Conservation (phyloP, 2,329 filamentous ascomycete genomes). For the Colletotrichum navitas region DNA sequence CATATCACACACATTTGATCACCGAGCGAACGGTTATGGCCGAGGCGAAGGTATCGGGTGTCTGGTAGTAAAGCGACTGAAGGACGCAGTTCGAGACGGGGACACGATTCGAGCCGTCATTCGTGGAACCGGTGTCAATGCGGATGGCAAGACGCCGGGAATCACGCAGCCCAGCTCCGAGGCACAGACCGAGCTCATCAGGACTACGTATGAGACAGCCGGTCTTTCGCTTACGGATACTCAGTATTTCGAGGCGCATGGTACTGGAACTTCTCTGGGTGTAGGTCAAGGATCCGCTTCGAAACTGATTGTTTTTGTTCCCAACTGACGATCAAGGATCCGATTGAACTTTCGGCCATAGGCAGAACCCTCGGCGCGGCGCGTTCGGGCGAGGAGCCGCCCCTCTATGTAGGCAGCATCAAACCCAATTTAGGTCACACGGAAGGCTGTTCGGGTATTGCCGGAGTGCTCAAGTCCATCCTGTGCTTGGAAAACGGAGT, state of each 20-base stretch:
- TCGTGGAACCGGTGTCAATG: constrained; percentile 47
- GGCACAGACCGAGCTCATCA: constrained; percentile 50
- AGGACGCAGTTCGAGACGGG: constrained; percentile 55
- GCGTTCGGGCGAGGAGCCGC: constrained; percentile 38
- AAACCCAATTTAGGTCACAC: constrained; percentile 59
- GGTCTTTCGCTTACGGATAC: constrained; percentile 44
- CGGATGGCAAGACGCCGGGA: constrained; percentile 52
- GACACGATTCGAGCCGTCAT: constrained; percentile 54
- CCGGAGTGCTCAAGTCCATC: constrained; percentile 57
- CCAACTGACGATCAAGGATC: too few relatives aligned
- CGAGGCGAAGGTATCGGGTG: constrained; percentile 57
- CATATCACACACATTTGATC: constrained; percentile 49
- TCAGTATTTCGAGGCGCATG: constrained; percentile 60
- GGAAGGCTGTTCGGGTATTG: constrained; percentile 58
- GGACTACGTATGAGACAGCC: constrained; percentile 6
- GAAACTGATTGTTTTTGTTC: too few relatives aligned
- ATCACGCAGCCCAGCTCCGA: constrained; percentile 55
- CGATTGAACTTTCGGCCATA: too few relatives aligned
- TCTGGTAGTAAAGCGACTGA: constrained; percentile 57
- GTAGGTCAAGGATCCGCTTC: background rate
- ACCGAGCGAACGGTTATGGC: constrained; percentile 56
- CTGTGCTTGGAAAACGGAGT: constrained; percentile 55
- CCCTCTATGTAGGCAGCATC: constrained; percentile 47
- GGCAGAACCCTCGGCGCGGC: too few relatives aligned
- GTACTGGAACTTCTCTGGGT: constrained; percentile 51